Base-by-base conservation (phyloP, 495 filamentous ascomycete species). In the Astrothelium subdiscretum region DNA sequence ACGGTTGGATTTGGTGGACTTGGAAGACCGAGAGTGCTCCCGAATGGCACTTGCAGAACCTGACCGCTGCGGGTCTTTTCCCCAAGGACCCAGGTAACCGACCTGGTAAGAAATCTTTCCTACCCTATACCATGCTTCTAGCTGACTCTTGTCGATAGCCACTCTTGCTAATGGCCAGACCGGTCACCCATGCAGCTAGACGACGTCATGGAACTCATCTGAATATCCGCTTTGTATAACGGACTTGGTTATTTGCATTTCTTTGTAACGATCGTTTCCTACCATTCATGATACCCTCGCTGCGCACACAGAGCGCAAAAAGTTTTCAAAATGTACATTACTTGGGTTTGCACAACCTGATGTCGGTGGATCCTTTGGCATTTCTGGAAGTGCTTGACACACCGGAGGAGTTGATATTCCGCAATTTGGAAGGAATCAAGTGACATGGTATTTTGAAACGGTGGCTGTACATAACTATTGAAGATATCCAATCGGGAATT, bases 11-110 rank as follows among this genome's bases (percentile, higher is more conserved):
- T 62, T 91, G 87, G 75, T 92, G 88, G 88, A 85, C 84, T 5
- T 91, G 88, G 83, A 92, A 90, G 76, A 90, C 85, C n/a, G 88
- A 95, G 66, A 85, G 81, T 42, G 83, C 90, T 31, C 91, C 91
- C 0, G 90, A 92, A 73, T 96, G 91, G 91, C 84, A 92, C 70
- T 85, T 95, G 80, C 77, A 85, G 76, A 80, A 81, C 73, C 78
- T 85, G 59, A 68, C 86, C 22, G 77, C 71, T 4, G 78, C 71
- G 31, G 84, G 83, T 0, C 60, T 89, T 43, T 87, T 89, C 73
- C 85, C 86, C 24, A 77, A 83, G 65, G 57, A 59, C 31, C 35
- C 35, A 4, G 57, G 20, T 22, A 59, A 59, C n/a, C 31, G 57
- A 59, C 57, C 57, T 32, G 12, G 31, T 59, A 59, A 35, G 57